These are phyloP conservation scores for Acorus gramineus DNA, from an alignment of 106 monocot genomes.

Conservation along the genomic window DNA sequence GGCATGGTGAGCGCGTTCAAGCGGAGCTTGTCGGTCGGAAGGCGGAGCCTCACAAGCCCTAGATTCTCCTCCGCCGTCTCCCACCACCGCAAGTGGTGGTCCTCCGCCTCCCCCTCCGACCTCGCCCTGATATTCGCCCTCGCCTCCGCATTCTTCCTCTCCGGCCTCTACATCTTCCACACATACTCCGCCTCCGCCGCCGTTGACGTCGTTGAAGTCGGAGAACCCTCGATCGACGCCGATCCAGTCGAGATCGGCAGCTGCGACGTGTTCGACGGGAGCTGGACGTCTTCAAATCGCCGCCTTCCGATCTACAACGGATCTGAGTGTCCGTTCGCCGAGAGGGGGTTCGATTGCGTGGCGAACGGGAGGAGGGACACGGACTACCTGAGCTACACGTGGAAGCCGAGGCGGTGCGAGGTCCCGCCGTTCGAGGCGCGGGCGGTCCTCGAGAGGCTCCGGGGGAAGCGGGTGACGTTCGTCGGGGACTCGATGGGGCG, in stretches of 20 bases:
- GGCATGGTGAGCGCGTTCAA: constrained; percentile 33
- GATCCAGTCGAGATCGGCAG: neutral
- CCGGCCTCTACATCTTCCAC: constrained; percentile 35
- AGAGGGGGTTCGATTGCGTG: constrained; percentile 89
- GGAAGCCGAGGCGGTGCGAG: constrained; percentile 72
- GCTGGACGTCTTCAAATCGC: constrained; percentile 47
- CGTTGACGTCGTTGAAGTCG: constrained; percentile 4
- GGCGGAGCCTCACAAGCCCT: constrained; percentile 38
- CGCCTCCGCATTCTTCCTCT: constrained; percentile 23
- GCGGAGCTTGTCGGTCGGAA: constrained; percentile 35
- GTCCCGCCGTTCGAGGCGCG: constrained; percentile 52
- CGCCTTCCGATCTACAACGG: constrained; percentile 77
- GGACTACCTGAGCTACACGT: constrained; percentile 74
- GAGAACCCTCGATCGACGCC: constrained; percentile 6
- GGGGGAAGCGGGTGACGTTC: constrained; percentile 77
- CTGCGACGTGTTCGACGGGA: constrained; percentile 76
- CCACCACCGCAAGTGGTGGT: constrained; percentile 36
- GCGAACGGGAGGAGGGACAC: constrained; percentile 81
- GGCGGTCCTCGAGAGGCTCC: constrained; percentile 39
- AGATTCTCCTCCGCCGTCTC: constrained; percentile 17
- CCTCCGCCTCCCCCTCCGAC: constrained; percentile 20
- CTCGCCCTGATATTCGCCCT: constrained; percentile 33
- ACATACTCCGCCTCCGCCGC: constrained; percentile 22
- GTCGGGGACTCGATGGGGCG: constrained; percentile 97
- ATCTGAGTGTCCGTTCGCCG: constrained; percentile 70